These are phyloP conservation scores for Xylaria acuta DNA, from an alignment of 495 filamentous ascomycete species.

Conservation along the genomic window DNA sequence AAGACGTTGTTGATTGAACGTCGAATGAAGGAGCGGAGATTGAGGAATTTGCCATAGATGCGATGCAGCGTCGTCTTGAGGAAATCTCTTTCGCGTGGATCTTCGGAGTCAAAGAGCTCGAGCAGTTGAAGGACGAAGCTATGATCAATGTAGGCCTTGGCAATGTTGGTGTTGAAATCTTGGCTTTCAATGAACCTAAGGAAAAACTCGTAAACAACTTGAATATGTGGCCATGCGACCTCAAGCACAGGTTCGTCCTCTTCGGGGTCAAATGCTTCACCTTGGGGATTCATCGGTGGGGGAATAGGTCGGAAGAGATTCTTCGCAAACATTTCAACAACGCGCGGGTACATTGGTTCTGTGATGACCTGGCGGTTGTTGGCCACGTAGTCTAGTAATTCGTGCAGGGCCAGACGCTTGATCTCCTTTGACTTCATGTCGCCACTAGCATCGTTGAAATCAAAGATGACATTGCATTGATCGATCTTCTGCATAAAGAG, in stretches of 20 bases:
- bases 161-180: conserved; percentile 99
- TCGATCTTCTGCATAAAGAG: conserved; percentile 99
- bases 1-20: conserved; percentile 99
- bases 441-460: conserved; percentile 97
- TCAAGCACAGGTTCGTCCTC: conserved; percentile 98
- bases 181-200: conserved; percentile 98
- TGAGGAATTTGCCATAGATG: conserved; percentile 99
- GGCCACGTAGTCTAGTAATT: conserved; percentile 96
- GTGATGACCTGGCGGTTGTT: conserved; percentile 99
- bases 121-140: conserved; percentile 95
- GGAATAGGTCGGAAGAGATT: conserved; percentile 98
- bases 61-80: conserved; percentile 97
- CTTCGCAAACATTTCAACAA: conserved; percentile 99
- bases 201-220: conserved; percentile 99
- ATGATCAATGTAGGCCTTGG: conserved; percentile 98
- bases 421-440: conserved; percentile 99
- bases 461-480: conserved; percentile 99
- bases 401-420: conserved; percentile 95
- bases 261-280: conserved; percentile 97
- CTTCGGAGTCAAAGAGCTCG: conserved; percentile 99
- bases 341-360: conserved; percentile 97
- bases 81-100: conserved; percentile 96
- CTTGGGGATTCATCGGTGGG: conserved; percentile 95
- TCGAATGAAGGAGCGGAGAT: conserved; percentile 94
- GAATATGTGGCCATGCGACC: conserved; percentile 99